Conservation (phyloP, 2,329 filamentous ascomycete species). For the Mycosphaerella arachidis region DNA sequence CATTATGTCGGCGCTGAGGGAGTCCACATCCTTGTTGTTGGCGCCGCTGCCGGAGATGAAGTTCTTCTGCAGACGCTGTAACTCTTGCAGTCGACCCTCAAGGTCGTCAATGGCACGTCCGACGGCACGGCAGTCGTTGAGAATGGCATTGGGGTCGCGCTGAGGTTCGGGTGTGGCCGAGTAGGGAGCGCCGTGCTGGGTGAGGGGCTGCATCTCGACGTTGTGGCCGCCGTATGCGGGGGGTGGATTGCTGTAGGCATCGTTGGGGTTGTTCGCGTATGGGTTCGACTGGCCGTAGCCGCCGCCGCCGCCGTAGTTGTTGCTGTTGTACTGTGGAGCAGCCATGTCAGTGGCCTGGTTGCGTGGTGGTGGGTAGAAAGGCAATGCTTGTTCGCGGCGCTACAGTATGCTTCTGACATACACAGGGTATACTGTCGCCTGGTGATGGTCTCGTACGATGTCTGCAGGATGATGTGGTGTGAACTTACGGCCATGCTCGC, state of each 20-base stretch:
- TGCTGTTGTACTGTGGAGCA: conserved; percentile 28
- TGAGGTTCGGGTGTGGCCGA: conserved; percentile 22
- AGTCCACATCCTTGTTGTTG: conserved; percentile 63
- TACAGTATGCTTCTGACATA: background rate
- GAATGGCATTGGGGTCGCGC: conserved; percentile 67
- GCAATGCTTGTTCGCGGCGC: conserved; percentile 1
- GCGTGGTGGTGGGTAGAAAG: background rate
- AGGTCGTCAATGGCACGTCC: conserved; percentile 72
- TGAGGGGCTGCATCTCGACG: conserved; percentile 68
- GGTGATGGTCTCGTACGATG: background rate
- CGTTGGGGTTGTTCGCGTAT: conserved; percentile 40
- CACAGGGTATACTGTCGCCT: conserved; percentile 6
- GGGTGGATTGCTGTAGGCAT: conserved; percentile 24
- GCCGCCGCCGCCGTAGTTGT: conserved; percentile 38
- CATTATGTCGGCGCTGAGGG: conserved; percentile 74
- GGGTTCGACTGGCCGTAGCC: conserved; percentile 55
- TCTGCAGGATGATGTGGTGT: background rate
- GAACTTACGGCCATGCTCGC: background rate
- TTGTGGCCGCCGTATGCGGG: conserved; percentile 37
- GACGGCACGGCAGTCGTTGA: conserved; percentile 80
- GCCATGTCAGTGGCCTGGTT: conserved; percentile 15
- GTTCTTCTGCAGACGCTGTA: conserved; percentile 66
- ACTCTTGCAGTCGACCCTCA: conserved; percentile 65
- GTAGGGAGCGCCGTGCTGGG: conserved; percentile 23
- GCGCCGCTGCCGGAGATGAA: conserved; percentile 65